These are phyloP conservation scores for Candolleomyces eurysporus DNA, from an alignment of 768 basidiomycete genomes.

Conservation along the genomic window DNA sequence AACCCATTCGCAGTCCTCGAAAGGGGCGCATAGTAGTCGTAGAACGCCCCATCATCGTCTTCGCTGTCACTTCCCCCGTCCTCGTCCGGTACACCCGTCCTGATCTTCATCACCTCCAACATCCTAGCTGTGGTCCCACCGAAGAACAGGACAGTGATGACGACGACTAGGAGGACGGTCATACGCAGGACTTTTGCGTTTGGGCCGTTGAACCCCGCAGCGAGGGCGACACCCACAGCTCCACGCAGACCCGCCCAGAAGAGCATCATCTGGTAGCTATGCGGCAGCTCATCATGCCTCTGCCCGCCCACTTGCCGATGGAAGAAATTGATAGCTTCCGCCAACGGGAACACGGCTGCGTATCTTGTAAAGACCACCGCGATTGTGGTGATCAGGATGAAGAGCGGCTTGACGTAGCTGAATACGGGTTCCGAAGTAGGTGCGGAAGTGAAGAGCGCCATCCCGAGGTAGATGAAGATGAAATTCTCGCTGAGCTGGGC, in stretches of 20 bases:
- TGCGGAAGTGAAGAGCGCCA: conserved; percentile 90
- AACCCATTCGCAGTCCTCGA: conserved; percentile 19
- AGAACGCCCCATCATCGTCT: conserved; percentile 41
- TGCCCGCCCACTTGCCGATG: conserved; percentile 81
- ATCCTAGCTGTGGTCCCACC: conserved; percentile 97
- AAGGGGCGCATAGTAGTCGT: conserved; percentile 21
- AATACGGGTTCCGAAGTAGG: conserved; percentile 76
- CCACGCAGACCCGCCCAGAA: conserved; percentile 98
- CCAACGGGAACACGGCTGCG: conserved; percentile 92
- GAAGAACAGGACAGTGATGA: conserved; percentile 90
- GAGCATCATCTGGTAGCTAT: conserved; percentile 99
- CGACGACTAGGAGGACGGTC: conserved; percentile 94
- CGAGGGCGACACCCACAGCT: conserved; percentile 96
- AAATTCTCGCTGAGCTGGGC: conserved; percentile 97
- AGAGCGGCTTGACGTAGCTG: conserved; percentile 90
- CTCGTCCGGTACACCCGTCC: conserved; percentile 94
- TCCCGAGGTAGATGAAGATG: conserved; percentile 98
- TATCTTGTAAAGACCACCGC: conserved; percentile 95
- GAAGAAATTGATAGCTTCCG: conserved; percentile 93
- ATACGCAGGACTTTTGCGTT: conserved; percentile 90
- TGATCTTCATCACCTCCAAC: conserved; percentile 95
- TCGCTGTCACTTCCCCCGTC: conserved; percentile 56
- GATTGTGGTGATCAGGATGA: conserved; percentile 89
- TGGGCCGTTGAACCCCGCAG: conserved; percentile 91
- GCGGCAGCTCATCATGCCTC: conserved; percentile 86